Evolutionary conservation across 441 rosid genomes (phyloP).

Genomic region (Breynia disticha): DNA sequence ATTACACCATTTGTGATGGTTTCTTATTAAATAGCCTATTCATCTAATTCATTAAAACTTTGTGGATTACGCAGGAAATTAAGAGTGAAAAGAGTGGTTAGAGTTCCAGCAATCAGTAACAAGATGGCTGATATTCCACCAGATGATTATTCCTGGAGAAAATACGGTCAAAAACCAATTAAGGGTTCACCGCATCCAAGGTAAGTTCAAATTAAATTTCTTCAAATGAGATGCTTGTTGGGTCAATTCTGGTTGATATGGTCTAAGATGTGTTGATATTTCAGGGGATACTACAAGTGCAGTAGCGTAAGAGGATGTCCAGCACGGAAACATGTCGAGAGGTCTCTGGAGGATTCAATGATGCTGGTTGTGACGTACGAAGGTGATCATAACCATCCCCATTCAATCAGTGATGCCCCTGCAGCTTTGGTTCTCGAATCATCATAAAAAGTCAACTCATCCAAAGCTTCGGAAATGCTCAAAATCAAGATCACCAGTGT

Average conservation of each 20-base stretch:
- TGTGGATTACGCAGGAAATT: slow-evolving; percentile 38
- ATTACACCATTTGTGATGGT: not conserved
- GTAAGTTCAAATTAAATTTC: slow-evolving; percentile 23
- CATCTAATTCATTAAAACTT: too few species aligned
- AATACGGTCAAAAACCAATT: slow-evolving; percentile 95
- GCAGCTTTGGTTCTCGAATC: slow-evolving; percentile 47
- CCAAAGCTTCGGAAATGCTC: slow-evolving; percentile 6
- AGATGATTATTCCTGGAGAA: slow-evolving; percentile 93
- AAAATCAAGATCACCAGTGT: not conserved
- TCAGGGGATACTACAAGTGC: slow-evolving; percentile 79
- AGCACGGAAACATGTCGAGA: slow-evolving; percentile 79
- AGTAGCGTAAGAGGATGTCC: slow-evolving; percentile 86
- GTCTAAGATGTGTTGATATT: too few species aligned
- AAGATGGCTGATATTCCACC: slow-evolving; percentile 94
- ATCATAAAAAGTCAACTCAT: slow-evolving; percentile 27
- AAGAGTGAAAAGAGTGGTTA: slow-evolving; percentile 51
- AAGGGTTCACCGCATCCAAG: slow-evolving; percentile 95
- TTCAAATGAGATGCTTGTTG: not conserved
- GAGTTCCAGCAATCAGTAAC: slow-evolving; percentile 78
- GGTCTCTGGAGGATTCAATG: slow-evolving; percentile 61
- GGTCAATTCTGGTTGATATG: too few species aligned
- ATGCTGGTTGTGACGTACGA: slow-evolving; percentile 82
- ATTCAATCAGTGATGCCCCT: slow-evolving; percentile 25
- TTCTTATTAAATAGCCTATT: not conserved
- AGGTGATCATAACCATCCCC: slow-evolving; percentile 69